phyloP scores from a whole-genome alignment of 2,329 filamentous ascomycete genomes.

The Cercospora sp. region DNA sequence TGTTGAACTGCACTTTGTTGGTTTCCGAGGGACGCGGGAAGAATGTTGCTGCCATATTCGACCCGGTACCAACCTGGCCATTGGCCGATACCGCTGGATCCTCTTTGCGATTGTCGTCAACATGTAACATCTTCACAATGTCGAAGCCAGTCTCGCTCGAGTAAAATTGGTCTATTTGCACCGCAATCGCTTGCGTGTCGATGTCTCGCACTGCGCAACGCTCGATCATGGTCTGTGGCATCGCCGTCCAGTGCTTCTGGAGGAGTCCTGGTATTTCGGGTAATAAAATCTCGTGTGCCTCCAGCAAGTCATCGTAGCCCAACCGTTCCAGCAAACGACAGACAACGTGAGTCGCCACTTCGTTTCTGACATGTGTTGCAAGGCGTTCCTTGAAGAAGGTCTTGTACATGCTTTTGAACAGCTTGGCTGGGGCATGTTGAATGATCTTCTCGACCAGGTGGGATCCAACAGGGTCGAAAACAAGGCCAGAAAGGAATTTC shows the following conservation, averaged over 20 bases:
- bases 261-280: slow-evolving; percentile 73
- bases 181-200: slow-evolving; percentile 57
- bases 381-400: slow-evolving; percentile 79
- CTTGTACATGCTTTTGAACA: slow-evolving; percentile 85
- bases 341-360: slow-evolving; percentile 84
- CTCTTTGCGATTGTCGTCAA: slow-evolving; percentile 45
- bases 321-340: slow-evolving; percentile 79
- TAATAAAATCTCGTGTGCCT: slow-evolving; percentile 68
- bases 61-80: slow-evolving; percentile 17
- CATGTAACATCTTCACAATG: slow-evolving; percentile 60
- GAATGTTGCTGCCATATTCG: slow-evolving; percentile 11
- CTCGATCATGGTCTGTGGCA: slow-evolving; percentile 80
- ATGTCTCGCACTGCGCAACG: slow-evolving; percentile 70
- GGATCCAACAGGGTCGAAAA: slow-evolving; percentile 89
- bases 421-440: slow-evolving; percentile 74
- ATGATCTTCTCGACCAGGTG: slow-evolving; percentile 86
- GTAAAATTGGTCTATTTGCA: slow-evolving; percentile 59
- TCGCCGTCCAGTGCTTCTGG: slow-evolving; percentile 71
- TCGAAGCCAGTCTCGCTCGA: slow-evolving; percentile 49
- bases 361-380: slow-evolving; percentile 79
- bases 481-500: slow-evolving; percentile 77
- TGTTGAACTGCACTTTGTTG: slow-evolving; percentile 67
- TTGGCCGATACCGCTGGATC: slow-evolving; percentile 8
- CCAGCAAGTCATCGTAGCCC: slow-evolving; percentile 79
- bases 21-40: slow-evolving; percentile 29